A percentile compares a stretch with the other conserved stretches of the same genome.
Evolutionary conservation across 192 early-diverging fungal species (phyloP).

Genomic region (Linnemannia zychae): DNA sequence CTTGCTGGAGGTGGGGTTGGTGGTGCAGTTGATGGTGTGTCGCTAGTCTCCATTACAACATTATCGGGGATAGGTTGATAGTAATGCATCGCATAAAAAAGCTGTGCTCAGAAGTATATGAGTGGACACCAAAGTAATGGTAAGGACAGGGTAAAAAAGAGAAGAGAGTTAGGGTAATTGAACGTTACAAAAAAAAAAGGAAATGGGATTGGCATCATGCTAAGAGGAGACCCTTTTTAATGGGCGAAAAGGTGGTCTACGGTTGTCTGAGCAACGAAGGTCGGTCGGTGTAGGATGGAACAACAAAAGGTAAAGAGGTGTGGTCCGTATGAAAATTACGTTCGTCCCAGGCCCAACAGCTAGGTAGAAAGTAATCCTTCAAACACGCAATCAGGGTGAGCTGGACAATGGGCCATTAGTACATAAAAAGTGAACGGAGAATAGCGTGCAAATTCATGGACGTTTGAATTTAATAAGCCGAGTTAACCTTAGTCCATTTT

Average conservation of each 20-base stretch:
- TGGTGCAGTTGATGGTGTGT: background rate
- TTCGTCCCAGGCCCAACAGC: background rate
- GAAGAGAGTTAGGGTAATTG: background rate
- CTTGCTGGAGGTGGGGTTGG: background rate
- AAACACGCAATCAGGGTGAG: background rate
- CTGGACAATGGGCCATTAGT: background rate
- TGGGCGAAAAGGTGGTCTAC: background rate
- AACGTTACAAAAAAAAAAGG: background rate
- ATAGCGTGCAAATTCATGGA: no score
- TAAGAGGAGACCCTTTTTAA: background rate
- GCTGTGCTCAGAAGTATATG: no score
- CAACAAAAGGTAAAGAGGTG: background rate
- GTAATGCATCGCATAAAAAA: background rate
- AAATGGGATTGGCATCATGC: background rate
- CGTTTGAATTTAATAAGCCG: no score
- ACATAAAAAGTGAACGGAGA: no score
- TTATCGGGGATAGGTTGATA: background rate
- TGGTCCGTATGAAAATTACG: background rate
- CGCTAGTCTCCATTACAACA: background rate
- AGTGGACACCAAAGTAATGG: no score
- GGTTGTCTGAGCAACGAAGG: background rate
- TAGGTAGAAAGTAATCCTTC: background rate
- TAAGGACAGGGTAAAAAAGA: background rate
- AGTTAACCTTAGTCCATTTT: background rate
- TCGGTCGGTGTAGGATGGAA: background rate